Evolutionary conservation across 805 yeast genomes (phyloP), one percentile per base, ranked within the genome.

Genomic region (Yamadazyma akitaensis): DNA sequence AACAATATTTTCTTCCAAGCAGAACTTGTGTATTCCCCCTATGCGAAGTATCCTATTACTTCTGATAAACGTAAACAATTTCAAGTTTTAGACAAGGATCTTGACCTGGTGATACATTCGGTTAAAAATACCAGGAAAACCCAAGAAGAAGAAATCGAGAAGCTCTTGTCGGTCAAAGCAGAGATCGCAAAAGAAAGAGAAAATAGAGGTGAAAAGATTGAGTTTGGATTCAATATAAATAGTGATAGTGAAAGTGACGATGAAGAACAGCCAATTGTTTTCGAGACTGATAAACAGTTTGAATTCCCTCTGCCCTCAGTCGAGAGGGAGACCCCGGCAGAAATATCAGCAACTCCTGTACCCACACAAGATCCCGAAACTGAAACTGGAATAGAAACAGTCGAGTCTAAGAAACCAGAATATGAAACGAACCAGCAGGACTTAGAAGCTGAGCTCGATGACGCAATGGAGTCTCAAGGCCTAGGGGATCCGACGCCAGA

Each of bases 21-120:
- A 1, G 77, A 72, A 46, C 53, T 53, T 36, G 57, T 59, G 33
- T 68, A 56, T 44, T 68, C 75, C 3, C 73, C 75, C 1, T 72
- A 67, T 47, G 71, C 73, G 13, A 39, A 46, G 1, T 31, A 48
- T 3, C 43, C 49, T 11, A 53, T 62, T 5, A 58, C 68, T 0
- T 43, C 47, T 2, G 66, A 60, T 14, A 58, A 62, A 17, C 50
- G 51, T 13, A 30, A 49, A n/a, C 51, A 51, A 36, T 70, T 63
- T 50, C 50, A 56, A 14, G 47, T 42, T 2, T 42, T 55, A 2
- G 51, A 58, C 9, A 53, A 56, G 5, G 68, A 64, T 35, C 70
- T 72, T 54, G 63, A 58, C 38, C 47, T 50, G 11, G 72, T 64
- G 10, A 59, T 72, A 12, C 50, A 51, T n/a, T 58, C 70, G 12